Conservation (phyloP, 345 rosid species). For the Aethionema arabicum region DNA sequence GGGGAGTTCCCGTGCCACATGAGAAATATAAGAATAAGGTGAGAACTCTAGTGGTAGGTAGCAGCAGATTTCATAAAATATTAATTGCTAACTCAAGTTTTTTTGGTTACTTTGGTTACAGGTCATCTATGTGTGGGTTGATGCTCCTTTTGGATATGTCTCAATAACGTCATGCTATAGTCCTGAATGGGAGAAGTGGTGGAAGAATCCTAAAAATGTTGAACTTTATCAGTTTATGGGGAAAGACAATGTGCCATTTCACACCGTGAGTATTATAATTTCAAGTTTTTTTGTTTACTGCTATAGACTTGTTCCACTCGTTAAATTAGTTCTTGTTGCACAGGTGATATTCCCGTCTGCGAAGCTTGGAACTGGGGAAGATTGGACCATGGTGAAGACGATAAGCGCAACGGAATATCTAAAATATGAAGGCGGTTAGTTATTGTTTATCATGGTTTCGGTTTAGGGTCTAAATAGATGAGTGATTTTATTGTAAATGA, state of each 20-base stretch:
- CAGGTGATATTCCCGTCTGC: constrained; percentile 98
- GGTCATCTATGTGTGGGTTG: constrained; percentile 99
- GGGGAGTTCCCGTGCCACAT: constrained; percentile 99
- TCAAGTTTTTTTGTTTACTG: constrained; percentile 5
- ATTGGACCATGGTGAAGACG: constrained; percentile 96
- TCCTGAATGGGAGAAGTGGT: constrained; percentile 97
- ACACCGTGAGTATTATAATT: constrained; percentile 74
- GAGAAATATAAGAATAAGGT: constrained; percentile 82
- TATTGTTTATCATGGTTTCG: constrained; percentile 21
- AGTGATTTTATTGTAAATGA: neutral
- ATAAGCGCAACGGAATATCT: constrained; percentile 92
- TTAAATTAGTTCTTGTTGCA: constrained; percentile 27
- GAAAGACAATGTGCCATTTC: constrained; percentile 95
- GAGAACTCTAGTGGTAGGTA: constrained; percentile 3
- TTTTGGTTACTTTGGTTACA: no score
- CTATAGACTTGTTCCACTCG: neutral
- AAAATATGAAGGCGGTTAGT: constrained; percentile 87
- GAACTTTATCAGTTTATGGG: constrained; percentile 99
- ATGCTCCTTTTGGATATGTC: constrained; percentile 96
- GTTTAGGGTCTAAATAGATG: constrained; percentile 1
- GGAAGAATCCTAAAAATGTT: constrained; percentile 97
- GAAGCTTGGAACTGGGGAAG: constrained; percentile 89
- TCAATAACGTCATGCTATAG: constrained; percentile 92
- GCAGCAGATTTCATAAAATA: constrained; percentile 7
- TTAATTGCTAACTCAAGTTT: constrained; percentile 17